Conservation (phyloP, 352 stramenopile genomes). For the Phytophthora chlamydospora region DNA sequence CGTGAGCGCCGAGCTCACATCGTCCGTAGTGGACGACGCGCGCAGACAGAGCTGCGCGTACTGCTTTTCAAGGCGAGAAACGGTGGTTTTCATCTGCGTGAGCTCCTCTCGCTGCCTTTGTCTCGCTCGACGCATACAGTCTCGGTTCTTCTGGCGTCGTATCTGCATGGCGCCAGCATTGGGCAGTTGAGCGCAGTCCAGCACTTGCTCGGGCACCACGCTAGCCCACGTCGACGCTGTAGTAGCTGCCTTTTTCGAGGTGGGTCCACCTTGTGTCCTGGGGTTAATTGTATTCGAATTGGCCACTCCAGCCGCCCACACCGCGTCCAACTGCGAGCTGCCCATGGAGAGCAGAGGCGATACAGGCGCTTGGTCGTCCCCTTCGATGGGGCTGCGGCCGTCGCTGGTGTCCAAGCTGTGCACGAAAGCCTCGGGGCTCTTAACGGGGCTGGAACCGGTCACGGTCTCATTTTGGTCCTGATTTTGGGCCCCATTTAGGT, state of each 20-base stretch:
- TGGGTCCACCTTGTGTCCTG: too few species aligned
- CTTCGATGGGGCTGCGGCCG: slow-evolving; percentile 17
- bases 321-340: slow-evolving; percentile 18
- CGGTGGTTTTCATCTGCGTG: slow-evolving; percentile 41
- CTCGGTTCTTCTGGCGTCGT: slow-evolving; percentile 31
- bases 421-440: slow-evolving; percentile 18
- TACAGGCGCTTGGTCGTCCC: slow-evolving; percentile 18
- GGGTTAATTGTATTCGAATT: too few species aligned
- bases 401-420: slow-evolving; percentile 18
- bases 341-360: neutral
- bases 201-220: slow-evolving; percentile 23
- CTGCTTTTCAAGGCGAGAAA: slow-evolving; percentile 44
- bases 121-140: slow-evolving; percentile 48
- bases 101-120: slow-evolving; percentile 52
- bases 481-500: slow-evolving; percentile 7
- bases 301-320: slow-evolving; percentile 23
- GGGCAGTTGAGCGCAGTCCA: slow-evolving; percentile 24
- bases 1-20: slow-evolving; percentile 8
- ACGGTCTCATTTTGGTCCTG: slow-evolving; percentile 3
- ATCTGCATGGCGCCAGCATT: slow-evolving; percentile 36
- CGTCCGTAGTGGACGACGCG: slow-evolving; percentile 12
- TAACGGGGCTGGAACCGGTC: slow-evolving; percentile 21
- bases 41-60: slow-evolving; percentile 44
- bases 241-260: slow-evolving; percentile 14
- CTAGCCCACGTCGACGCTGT: slow-evolving; percentile 27